Conservation (phyloP, 1,139 yeast species). For the Tardiomyces blankii region DNA sequence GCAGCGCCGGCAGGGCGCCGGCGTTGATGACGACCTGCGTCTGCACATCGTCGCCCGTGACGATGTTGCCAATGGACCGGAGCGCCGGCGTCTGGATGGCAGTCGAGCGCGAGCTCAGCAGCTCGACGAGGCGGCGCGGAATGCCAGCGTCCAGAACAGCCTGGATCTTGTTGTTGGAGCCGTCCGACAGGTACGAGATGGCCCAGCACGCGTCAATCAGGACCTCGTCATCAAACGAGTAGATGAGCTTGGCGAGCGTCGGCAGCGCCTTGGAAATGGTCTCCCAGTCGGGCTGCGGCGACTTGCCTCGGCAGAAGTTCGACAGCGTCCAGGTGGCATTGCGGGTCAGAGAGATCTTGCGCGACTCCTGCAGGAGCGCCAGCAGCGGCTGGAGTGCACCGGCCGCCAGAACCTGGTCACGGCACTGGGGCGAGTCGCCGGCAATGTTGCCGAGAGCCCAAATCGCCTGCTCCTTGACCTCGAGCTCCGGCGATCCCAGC, state of each 20-base stretch:
- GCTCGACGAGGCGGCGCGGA: conserved; percentile 87
- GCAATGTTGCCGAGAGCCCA: conserved; percentile 99
- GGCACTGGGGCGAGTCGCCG: conserved; percentile 82
- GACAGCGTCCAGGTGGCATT: conserved; percentile 98
- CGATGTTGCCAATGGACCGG: conserved; percentile 95
- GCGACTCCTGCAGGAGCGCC: conserved; percentile 64
- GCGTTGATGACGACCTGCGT: conserved; percentile 92
- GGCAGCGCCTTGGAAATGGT: conserved; percentile 81
- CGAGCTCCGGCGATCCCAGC: conserved; percentile 68
- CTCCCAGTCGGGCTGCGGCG: conserved; percentile 94
- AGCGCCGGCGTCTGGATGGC: conserved; percentile 94
- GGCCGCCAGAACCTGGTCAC: conserved; percentile 78
- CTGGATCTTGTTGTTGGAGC: conserved; percentile 85
- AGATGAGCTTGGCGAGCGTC: conserved; percentile 81
- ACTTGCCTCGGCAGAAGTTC: conserved; percentile 91
- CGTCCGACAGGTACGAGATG: conserved; percentile 87
- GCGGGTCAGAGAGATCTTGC: conserved; percentile 70
- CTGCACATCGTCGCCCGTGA: conserved; percentile 91
- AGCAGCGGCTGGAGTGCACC: conserved; percentile 88
- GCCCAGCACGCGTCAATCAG: conserved; percentile 99
- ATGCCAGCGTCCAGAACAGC: conserved; percentile 95
- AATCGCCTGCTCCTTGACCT: conserved; percentile 95
- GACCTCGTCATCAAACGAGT: conserved; percentile 85
- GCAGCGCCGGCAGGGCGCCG: conserved; percentile 80
- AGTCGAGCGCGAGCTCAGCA: conserved; percentile 72